These are phyloP conservation scores for Claviceps spartinae DNA, from an alignment of 2,329 filamentous ascomycete species.

Conservation along the genomic window DNA sequence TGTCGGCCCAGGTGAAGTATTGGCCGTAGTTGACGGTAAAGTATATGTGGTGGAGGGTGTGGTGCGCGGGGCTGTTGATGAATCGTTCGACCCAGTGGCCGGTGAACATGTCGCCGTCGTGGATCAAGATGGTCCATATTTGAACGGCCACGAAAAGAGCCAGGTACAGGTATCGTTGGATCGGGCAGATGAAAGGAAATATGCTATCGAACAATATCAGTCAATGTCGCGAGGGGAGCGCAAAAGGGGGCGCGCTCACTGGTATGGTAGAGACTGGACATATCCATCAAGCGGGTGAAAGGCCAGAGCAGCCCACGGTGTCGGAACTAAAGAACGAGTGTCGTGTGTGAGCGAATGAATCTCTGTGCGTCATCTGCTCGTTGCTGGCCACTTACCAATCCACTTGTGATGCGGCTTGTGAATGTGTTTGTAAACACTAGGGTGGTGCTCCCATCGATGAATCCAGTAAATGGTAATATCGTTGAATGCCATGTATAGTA, in stretches of 20 bases:
- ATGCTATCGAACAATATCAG: constrained; percentile 22
- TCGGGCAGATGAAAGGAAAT: constrained; percentile 82
- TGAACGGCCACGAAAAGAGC: constrained; percentile 84
- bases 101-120: constrained; percentile 88
- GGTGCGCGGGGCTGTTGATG: constrained; percentile 89
- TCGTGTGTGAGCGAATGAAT: no score
- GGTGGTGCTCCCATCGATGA: constrained; percentile 74
- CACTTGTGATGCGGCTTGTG: constrained; percentile 99
- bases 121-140: constrained; percentile 92
- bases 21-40: constrained; percentile 70
- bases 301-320: constrained; percentile 79
- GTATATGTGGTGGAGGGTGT: constrained; percentile 56
- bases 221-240: no score
- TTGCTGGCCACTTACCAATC: constrained; percentile 39
- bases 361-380: no score
- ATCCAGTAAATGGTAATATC: constrained; percentile 68
- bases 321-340: constrained; percentile 50
- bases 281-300: constrained; percentile 93
- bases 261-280: constrained; percentile 79
- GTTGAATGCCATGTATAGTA: constrained; percentile 21
- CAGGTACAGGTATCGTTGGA: constrained; percentile 83
- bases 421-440: constrained; percentile 62
- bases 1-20: constrained; percentile 37
- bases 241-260: constrained; percentile 21
- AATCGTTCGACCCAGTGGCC: constrained; percentile 54